Percentiles rank a stretch among this genome's conserved stretches.
Conservation (phyloP, 129 eudicot species). For the Escallonia herrerae region DNA sequence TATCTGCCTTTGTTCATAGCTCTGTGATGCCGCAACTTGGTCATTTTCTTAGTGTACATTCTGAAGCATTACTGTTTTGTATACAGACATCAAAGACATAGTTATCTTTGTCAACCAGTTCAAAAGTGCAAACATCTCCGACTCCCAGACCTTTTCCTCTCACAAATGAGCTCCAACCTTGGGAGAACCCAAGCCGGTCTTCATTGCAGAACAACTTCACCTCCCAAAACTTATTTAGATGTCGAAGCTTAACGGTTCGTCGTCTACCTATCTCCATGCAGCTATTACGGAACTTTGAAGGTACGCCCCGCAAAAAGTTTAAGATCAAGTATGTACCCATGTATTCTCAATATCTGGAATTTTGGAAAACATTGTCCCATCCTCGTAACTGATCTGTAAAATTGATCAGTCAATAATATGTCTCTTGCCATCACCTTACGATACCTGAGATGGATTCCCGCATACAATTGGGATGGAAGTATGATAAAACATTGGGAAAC, state of each 20-base stretch:
- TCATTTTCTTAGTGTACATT: no score
- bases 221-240: slow-evolving; percentile 17
- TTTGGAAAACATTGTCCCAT: no score
- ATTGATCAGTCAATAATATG: no score
- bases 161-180: slow-evolving; percentile 24
- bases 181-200: background rate
- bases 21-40: no score
- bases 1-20: no score
- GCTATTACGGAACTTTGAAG: slow-evolving; percentile 1
- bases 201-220: slow-evolving; percentile 10
- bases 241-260: slow-evolving; percentile 19
- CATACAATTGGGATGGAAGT: no score
- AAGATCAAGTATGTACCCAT: background rate
- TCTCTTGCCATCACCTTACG: no score
- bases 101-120: slow-evolving; percentile 17
- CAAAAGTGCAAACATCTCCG: slow-evolving; percentile 33
- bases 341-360: no score
- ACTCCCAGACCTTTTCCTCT: slow-evolving; percentile 16
- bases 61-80: background rate
- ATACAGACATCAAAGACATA: slow-evolving; percentile 22
- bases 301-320: slow-evolving; percentile 9
- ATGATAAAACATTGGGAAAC: no score
- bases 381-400: no score
- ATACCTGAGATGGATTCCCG: no score
- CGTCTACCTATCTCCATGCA: slow-evolving; percentile 6